Base-by-base conservation (phyloP, 441 rosid species). In the Eutrema salsugineum region DNA sequence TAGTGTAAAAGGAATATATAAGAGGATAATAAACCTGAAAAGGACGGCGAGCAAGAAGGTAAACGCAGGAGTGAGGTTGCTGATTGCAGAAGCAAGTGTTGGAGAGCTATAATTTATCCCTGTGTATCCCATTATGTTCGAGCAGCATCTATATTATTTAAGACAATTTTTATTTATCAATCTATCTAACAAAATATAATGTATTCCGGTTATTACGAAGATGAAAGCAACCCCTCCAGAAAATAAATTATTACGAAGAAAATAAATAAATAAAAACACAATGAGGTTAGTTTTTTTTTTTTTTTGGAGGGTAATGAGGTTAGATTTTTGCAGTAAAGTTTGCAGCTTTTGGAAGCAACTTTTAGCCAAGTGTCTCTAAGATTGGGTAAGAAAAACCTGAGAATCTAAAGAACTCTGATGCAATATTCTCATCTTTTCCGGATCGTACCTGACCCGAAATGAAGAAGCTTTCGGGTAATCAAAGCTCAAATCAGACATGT, bases 71-170 rank as follows among this genome's bases (percentile, higher is more conserved):
- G 85, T 81, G 58, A 88, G 87, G 79, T 81, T 88, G 77, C 87
- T 80, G 77, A 86, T 82, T 33, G 93, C 93, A 54, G 91, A 86
- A 79, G 89, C 83, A 63, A 86, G 87, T 44, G 93, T 85, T 17
- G 93, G 93, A 66, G 89, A 83, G 56, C 89, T 83, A 64, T 70
- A 85, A 47, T 74, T 78, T 35, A 88, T 83, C 35, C 87, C 94
- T 75, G 84, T 83, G 48, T 75, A 81, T 30, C 88, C 91, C 80
- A 78, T 61, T 42, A 86, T 74, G 75, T 82, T 82, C 57, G 89
- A 78, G 53, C 86, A 70, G 66, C 84, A 58, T 81, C 91, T 86
- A 63, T 38, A 32, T 47, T 64, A 51, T 39, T 60, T 47, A 9
- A 20, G 19, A 63, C 9, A 2, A 53, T 8, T 27, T 33, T 9